Conservation (phyloP, 2,329 filamentous ascomycete genomes). For the Aspergillus oerlinghausenensis region DNA sequence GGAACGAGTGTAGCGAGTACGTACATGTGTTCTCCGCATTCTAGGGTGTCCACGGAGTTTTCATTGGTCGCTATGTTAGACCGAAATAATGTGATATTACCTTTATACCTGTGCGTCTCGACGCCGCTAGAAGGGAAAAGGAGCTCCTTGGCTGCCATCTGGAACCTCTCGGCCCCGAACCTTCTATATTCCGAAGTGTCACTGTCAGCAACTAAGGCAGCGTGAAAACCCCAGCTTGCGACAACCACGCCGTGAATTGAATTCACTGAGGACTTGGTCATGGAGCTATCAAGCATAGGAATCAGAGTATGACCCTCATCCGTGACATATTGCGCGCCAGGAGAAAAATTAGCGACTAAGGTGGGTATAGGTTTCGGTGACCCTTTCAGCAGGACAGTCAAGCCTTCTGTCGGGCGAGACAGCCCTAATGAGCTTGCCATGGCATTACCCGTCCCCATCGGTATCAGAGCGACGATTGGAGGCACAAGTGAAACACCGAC, state of each 20-base stretch:
- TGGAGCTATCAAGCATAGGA: conserved; percentile 12
- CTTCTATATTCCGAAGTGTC: conserved; percentile 77
- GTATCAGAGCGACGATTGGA: conserved; percentile 53
- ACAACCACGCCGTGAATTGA: conserved; percentile 71
- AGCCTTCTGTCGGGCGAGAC: conserved; percentile 33
- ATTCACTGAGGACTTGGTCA: conserved; percentile 26
- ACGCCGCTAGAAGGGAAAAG: conserved; percentile 55
- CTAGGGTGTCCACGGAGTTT: conserved; percentile 28
- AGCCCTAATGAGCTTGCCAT: conserved; percentile 38
- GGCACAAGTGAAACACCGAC: conserved; percentile 35
- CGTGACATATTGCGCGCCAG: conserved; percentile 46
- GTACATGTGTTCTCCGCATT: conserved; percentile 62
- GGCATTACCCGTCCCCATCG: conserved; percentile 49
- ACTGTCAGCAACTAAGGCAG: conserved; percentile 82
- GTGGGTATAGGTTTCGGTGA: conserved; percentile 52
- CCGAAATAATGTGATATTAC: conserved; percentile 45
- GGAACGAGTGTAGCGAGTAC: conserved; percentile 72
- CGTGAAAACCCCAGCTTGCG: conserved; percentile 84
- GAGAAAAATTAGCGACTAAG: conserved; percentile 59
- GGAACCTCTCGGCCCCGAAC: conserved; percentile 72
- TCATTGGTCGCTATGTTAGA: conserved; percentile 14
- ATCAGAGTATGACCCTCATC: conserved; percentile 44
- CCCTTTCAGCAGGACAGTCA: conserved; percentile 60
- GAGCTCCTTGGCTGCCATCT: conserved; percentile 75
- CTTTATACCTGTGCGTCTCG: conserved; percentile 54